Base-by-base conservation (phyloP, 495 filamentous ascomycete species). In the Xylaria flabelliformis region DNA sequence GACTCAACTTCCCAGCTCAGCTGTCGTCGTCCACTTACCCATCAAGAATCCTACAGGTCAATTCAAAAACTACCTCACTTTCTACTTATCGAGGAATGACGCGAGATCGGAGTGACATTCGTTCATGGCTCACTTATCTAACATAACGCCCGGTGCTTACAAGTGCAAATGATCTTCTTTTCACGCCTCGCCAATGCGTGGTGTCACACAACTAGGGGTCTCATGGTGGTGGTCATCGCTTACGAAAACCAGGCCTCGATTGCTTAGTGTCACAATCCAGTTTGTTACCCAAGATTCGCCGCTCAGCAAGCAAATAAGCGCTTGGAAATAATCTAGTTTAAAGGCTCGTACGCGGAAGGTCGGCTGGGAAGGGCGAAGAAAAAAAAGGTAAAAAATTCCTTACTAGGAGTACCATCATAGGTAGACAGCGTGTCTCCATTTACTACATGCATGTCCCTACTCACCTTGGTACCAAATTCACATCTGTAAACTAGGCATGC, bases 61-160 rank as follows among this genome's bases (percentile, higher is more conserved):
- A 19, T 53, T 63, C 68, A 44, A 17, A 63, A 64, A 44, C 61
- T 64, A 61, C 61, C 61, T 64, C 61, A 24, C 36, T 55, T 48
- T 64, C 50, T 64, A 24, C 15, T 62, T 41, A 64, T 42, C 59
- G 44, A 53, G 21, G 4, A 24, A 53, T 64, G 68, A 48, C 69
- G 69, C 69, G 69, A 71, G 59, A 71, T 71, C 69, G 48, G 61
- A 64, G 46, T 64, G 46, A 7, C 36, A 71, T 71, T 71, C 59
- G 13, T 29, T 44, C 17, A 17, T 32, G 56, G 56, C 9, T 70
- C 10, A 29, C 58, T 42, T 34, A 24, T 53, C 29, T 34, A 39
- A 51, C 32, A 50, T 41, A 42, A 69, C 34, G 55, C 56, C 32
- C 59, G 19, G 36, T 56, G 65, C 59, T 64, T 26, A 64, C 46